Conservation (phyloP, 331 rosid genomes). For the Malus hybrid region DNA sequence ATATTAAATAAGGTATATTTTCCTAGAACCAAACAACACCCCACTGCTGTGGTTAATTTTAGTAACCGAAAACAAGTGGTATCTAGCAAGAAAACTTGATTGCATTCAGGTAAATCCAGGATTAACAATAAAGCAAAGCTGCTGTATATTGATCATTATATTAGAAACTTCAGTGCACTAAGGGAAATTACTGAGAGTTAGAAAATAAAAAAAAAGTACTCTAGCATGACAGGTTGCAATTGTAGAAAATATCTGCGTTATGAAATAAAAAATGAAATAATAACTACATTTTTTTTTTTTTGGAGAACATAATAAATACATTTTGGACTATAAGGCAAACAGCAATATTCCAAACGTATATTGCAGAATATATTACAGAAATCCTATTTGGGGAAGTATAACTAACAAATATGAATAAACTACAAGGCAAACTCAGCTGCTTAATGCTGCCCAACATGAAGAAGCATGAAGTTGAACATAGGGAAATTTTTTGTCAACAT, state of each 20-base stretch:
- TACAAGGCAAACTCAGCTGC: background rate
- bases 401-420: background rate
- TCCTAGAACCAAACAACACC: conserved; percentile 2
- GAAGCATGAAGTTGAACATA: background rate
- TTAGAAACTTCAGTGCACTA: background rate
- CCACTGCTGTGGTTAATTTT: too few species aligned
- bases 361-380: background rate
- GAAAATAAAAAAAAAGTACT: background rate
- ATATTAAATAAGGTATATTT: background rate
- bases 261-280: background rate
- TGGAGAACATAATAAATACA: too few species aligned
- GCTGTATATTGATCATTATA: background rate
- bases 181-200: background rate
- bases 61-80: background rate
- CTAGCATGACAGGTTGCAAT: background rate
- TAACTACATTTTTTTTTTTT: background rate
- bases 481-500: background rate
- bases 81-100: background rate
- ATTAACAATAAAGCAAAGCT: background rate
- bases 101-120: background rate
- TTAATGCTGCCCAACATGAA: background rate
- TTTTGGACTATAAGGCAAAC: background rate
- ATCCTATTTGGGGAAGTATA: background rate
- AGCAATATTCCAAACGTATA: background rate
- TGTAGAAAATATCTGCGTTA: background rate